Evolutionary conservation across 805 yeast genomes (phyloP), one percentile per base, ranked within the genome.

Genomic region (Wickerhamiella australiensis): DNA sequence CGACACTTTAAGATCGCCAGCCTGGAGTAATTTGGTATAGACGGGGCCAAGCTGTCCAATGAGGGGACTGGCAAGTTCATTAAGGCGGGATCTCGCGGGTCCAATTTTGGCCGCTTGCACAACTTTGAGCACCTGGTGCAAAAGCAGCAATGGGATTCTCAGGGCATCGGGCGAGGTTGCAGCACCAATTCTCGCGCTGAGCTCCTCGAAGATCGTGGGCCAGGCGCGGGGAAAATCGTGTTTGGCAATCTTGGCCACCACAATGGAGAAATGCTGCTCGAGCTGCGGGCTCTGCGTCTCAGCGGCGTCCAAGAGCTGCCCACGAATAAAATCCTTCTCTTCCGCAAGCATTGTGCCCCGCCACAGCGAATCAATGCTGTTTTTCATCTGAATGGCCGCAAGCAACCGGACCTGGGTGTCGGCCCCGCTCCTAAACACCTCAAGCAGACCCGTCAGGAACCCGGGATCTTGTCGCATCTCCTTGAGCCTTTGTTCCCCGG

Each of bases 301-400:
- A 11, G 33, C 42, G 2, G 49, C 45, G 1, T 35, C 37, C 29
- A 57, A 36, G 15, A 56, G 41, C 20, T 36, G 35, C 6, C 21
- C 31, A 3, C 57, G 50, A 5, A 56, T 22, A 3, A 18, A 18
- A 59, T 85, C 94, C 61, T 87, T 90, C 59, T 87, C 96, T 15
- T 82, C 85, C 43, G 72, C 74, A 1, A 72, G 55, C 17, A 82
- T 72, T 0, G 77, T 70, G 29, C 71, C 66, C 52, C 96, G 71
- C 97, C 98, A 90, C 59, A 77, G 78, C 60, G 76, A 78, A 15
- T 85, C 95, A 18, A 86, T 70, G 1, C 94, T 94, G 63, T 90
- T 90, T 60, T 92, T 90, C 65, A 90, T 78, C 55, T 82, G 83
- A 38, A 90, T 90, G 1, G 86, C 73, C 0, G 95, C 87, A 22